Base-by-base conservation (phyloP, 1,284 basidiomycete species). In the Malassezia vespertilionis region DNA sequence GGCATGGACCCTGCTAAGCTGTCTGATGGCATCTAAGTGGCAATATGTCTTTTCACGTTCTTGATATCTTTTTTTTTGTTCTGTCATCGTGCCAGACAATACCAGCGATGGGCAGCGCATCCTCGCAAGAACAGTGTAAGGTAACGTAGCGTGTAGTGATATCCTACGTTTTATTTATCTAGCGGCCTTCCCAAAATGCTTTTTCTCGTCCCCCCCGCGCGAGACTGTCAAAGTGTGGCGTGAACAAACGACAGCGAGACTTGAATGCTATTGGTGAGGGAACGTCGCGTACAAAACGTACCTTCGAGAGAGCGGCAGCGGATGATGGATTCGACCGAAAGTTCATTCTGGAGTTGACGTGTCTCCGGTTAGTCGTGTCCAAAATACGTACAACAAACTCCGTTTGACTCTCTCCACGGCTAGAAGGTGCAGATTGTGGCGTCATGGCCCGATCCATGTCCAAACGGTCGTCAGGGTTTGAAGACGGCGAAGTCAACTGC, bases 1-100 rank as follows among this genome's bases (percentile, higher is more conserved):
- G 65, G 63, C 32, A 54, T 69, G 24, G 68, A 72, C 14, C 71
- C 72, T 20, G 61, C 72, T 46, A 63, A 73, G 53, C 61, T 76
- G 31, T 73, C 72, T 5, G 62, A 56, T 40, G 55, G 56, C 24
- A 46, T 68, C 27, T 68, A 43, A 47, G 27, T 24, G 8, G 8
- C n/a, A n/a, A n/a, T n/a, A n/a, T n/a, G n/a, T n/a, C n/a, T n/a
- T n/a, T n/a, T n/a, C n/a, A n/a, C n/a, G n/a, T n/a, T n/a, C n/a
- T n/a, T n/a, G n/a, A n/a, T n/a, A n/a, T n/a, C n/a, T n/a, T n/a
- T n/a, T n/a, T n/a, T n/a, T n/a, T n/a, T n/a, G n/a, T n/a, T n/a
- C n/a, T n/a, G n/a, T n/a, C n/a, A n/a, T n/a, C n/a, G n/a, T n/a
- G n/a, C n/a, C n/a, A n/a, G n/a, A n/a, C n/a, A n/a, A n/a, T n/a